Percentiles rank a stretch among this genome's conserved stretches.
phyloP scores from a whole-genome alignment of 2,329 filamentous ascomycete species.

The Blumeria graminis region DNA sequence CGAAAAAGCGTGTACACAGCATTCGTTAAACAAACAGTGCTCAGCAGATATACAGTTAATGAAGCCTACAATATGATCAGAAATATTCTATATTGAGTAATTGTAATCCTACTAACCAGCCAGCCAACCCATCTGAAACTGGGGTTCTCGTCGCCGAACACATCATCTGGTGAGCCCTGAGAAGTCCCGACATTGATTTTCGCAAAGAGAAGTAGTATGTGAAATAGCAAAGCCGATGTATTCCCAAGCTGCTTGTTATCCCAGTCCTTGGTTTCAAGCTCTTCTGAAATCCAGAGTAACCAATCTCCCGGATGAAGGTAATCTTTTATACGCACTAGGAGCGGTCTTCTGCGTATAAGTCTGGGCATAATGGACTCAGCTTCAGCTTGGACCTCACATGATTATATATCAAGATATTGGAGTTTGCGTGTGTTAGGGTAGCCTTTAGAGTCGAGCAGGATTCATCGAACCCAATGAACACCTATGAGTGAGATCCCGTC shows the following conservation, averaged over 20 bases:
- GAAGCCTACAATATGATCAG: slow-evolving; percentile 26
- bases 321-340: slow-evolving; percentile 56
- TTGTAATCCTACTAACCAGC: slow-evolving; percentile 23
- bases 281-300: slow-evolving; percentile 73
- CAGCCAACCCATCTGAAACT: slow-evolving; percentile 39
- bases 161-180: slow-evolving; percentile 34
- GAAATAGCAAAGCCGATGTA: slow-evolving; percentile 51
- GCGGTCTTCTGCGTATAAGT: slow-evolving; percentile 58
- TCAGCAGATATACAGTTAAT: slow-evolving; percentile 46
- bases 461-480: too few species aligned
- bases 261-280: slow-evolving; percentile 78
- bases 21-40: slow-evolving; percentile 45
- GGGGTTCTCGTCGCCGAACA: slow-evolving; percentile 48
- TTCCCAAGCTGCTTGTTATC: slow-evolving; percentile 59
- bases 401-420: too few species aligned
- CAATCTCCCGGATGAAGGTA: slow-evolving; percentile 75
- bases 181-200: slow-evolving; percentile 37
- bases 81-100: neutral
- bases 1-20: slow-evolving; percentile 60
- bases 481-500: too few species aligned
- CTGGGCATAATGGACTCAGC: slow-evolving; percentile 32
- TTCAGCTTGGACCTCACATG: neutral
- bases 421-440: too few species aligned
- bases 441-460: too few species aligned
- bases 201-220: slow-evolving; percentile 59